Evolutionary conservation across 116 monocot species (phyloP).

Genomic region (Trichopus zeylanicus): DNA sequence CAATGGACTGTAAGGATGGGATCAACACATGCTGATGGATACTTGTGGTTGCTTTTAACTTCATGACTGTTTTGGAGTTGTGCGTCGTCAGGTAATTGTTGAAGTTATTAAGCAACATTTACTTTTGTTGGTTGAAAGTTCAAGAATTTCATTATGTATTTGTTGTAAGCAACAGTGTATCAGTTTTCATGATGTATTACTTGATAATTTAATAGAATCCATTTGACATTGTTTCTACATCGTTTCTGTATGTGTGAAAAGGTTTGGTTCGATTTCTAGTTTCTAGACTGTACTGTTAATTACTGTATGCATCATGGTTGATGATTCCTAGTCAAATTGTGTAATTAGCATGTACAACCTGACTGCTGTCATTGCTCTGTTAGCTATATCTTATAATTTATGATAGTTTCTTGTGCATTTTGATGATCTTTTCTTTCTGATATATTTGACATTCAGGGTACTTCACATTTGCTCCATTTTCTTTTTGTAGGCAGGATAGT

Average conservation of each 20-base stretch:
- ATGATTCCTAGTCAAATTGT: too few relatives aligned
- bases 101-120: not conserved
- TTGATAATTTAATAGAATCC: not conserved
- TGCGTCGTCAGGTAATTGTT: not conserved
- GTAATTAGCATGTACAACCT: too few relatives aligned
- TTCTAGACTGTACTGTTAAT: too few relatives aligned
- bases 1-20: slow-evolving; percentile 86
- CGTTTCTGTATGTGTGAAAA: not conserved
- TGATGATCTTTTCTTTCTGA: too few relatives aligned
- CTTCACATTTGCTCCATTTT: too few relatives aligned
- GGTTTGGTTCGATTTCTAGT: not conserved
- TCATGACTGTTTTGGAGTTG: not conserved
- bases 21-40: slow-evolving; percentile 60
- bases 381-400: too few relatives aligned
- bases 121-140: not conserved
- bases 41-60: slow-evolving; percentile 18
- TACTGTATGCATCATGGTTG: too few relatives aligned
- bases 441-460: too few relatives aligned
- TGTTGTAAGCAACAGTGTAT: not conserved
- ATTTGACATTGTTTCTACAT: not conserved
- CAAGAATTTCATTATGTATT: not conserved
- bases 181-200: not conserved
- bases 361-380: too few relatives aligned
- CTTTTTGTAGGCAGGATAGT: too few relatives aligned
- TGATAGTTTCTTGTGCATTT: too few relatives aligned